These are phyloP conservation scores for Hyaloperonospora arabidopsidis DNA, from an alignment of 352 stramenopile genomes.

Conservation along the genomic window DNA sequence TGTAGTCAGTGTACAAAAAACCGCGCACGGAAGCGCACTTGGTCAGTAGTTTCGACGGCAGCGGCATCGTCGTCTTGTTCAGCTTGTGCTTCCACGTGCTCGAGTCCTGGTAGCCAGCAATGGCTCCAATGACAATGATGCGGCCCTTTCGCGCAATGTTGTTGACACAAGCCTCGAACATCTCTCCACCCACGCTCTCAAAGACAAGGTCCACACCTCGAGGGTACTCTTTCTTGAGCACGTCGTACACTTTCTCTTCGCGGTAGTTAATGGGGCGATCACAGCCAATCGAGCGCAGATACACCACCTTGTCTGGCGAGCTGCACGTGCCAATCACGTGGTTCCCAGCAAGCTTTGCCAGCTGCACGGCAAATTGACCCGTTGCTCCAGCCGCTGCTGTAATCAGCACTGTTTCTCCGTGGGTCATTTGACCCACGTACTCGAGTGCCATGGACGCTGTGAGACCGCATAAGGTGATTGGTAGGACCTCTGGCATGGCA, in stretches of 20 bases:
- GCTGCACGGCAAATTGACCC: slow-evolving; percentile 76
- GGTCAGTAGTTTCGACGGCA: slow-evolving; percentile 29
- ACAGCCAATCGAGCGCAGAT: slow-evolving; percentile 56
- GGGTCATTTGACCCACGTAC: slow-evolving; percentile 47
- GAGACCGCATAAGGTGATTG: slow-evolving; percentile 40
- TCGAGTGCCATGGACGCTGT: slow-evolving; percentile 48
- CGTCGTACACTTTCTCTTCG: slow-evolving; percentile 45
- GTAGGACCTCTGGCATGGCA: slow-evolving; percentile 24
- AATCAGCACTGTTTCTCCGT: slow-evolving; percentile 53
- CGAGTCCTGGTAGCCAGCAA: slow-evolving; percentile 44
- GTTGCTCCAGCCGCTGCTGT: slow-evolving; percentile 64
- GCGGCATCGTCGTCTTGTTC: slow-evolving; percentile 21
- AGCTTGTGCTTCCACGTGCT: slow-evolving; percentile 29
- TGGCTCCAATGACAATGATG: slow-evolving; percentile 51
- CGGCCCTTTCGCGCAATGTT: slow-evolving; percentile 53
- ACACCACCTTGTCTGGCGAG: slow-evolving; percentile 78
- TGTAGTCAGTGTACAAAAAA: slow-evolving; percentile 43
- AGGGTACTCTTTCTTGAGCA: slow-evolving; percentile 65
- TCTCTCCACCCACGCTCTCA: slow-evolving; percentile 51
- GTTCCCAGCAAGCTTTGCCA: slow-evolving; percentile 78
- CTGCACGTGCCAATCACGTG: slow-evolving; percentile 76
- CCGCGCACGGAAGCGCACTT: slow-evolving; percentile 39
- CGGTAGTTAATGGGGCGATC: slow-evolving; percentile 86
- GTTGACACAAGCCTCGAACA: slow-evolving; percentile 39
- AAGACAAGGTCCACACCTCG: slow-evolving; percentile 63